These are phyloP conservation scores for Cymbomonas tetramitiformis DNA, from an alignment of 139 green algal species.

Conservation along the genomic window DNA sequence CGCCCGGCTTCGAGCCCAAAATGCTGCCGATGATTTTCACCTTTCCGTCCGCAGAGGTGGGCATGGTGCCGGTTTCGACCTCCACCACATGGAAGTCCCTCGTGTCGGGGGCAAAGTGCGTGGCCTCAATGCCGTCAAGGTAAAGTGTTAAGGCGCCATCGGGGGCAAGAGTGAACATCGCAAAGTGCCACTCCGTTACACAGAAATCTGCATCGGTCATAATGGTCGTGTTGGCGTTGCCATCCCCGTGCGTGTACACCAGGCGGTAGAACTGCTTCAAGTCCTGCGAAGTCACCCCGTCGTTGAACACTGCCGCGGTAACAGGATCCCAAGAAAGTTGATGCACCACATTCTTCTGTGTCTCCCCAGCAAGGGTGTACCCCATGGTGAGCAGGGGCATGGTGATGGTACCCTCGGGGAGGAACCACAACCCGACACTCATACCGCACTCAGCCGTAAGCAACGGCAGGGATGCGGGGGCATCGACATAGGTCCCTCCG, in stretches of 20 bases:
- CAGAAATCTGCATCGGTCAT: background rate
- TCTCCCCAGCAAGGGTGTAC: background rate
- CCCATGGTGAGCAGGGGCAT: background rate
- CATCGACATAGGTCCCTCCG: background rate
- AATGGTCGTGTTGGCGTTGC: background rate
- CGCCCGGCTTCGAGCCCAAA: background rate
- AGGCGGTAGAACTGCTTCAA: background rate
- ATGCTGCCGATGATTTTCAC: background rate
- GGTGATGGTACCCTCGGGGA: background rate
- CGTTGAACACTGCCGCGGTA: background rate
- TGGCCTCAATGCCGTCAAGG: constrained; percentile 2
- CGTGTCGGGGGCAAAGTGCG: background rate
- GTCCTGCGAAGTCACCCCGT: background rate
- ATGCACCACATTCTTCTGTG: background rate
- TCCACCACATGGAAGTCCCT: too few species aligned
- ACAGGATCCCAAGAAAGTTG: background rate
- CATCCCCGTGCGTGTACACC: background rate
- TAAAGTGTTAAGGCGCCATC: background rate
- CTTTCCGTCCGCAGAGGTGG: background rate
- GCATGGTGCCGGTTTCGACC: too few species aligned
- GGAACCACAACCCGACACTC: background rate
- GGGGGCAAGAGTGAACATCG: background rate
- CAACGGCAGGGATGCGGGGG: background rate
- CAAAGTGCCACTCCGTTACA: constrained; percentile 2
- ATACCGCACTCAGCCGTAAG: background rate